Evolutionary conservation across 1,284 basidiomycete genomes (phyloP).

Genomic region (Pascua sp.): DNA sequence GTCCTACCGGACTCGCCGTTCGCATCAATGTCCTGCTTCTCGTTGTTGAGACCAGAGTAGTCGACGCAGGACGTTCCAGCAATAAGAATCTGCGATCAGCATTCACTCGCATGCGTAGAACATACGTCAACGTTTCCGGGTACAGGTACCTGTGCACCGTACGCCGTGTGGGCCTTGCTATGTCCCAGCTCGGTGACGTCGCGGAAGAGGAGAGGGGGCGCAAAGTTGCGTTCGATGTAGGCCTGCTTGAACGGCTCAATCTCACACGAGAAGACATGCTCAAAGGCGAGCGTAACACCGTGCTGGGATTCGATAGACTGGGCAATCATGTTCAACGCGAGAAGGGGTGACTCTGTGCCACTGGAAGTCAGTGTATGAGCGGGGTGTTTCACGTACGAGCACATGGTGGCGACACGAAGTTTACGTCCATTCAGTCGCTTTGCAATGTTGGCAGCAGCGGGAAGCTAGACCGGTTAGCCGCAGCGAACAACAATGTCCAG

Average conservation of each 20-base stretch:
- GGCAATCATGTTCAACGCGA: constrained; percentile 81
- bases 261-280: constrained; percentile 96
- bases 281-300: constrained; percentile 64
- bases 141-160: constrained; percentile 77
- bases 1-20: constrained; percentile 87
- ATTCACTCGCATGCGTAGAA: neutral
- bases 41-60: constrained; percentile 90
- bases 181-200: constrained; percentile 89
- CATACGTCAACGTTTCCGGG: constrained; percentile 78
- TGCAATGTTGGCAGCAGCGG: constrained; percentile 22
- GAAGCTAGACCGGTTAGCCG: constrained; percentile 23
- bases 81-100: constrained; percentile 58
- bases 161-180: constrained; percentile 78
- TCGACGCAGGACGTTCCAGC: constrained; percentile 96
- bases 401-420: constrained; percentile 93
- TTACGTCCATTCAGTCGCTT: constrained; percentile 70
- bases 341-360: constrained; percentile 88
- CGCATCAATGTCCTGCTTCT: constrained; percentile 81
- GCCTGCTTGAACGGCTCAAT: constrained; percentile 98
- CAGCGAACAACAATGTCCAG: neutral
- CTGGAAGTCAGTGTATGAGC: constrained; percentile 50
- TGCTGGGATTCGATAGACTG: constrained; percentile 68
- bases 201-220: constrained; percentile 75
- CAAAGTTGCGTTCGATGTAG: constrained; percentile 93
- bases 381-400: constrained; percentile 50